A percentile compares a stretch with the other conserved stretches of the same genome.
These are phyloP conservation scores for Hypoxylon sp. DNA, from an alignment of 2,329 filamentous ascomycete genomes.

Conservation along the genomic window DNA sequence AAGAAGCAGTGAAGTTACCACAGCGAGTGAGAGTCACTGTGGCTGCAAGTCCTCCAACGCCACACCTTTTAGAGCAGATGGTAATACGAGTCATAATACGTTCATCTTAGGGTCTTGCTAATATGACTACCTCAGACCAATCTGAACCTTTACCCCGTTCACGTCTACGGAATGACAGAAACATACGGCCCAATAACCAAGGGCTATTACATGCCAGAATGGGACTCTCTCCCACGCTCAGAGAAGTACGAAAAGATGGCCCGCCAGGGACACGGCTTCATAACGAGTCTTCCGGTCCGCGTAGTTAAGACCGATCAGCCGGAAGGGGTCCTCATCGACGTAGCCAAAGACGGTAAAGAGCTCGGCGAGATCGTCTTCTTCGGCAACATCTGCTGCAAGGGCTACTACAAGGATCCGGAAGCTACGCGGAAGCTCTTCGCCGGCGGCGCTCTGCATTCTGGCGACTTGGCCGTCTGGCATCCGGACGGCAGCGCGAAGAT, in stretches of 20 bases:
- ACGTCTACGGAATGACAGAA: constrained; percentile 90
- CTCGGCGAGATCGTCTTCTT: constrained; percentile 88
- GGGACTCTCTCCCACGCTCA: constrained; percentile 80
- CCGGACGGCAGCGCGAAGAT: constrained; percentile 93
- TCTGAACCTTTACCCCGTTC: constrained; percentile 89
- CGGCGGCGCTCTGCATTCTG: constrained; percentile 88
- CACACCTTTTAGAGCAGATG: constrained; percentile 95
- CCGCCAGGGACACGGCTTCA: constrained; percentile 91
- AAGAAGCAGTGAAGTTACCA: constrained; percentile 79
- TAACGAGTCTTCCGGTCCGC: constrained; percentile 84
- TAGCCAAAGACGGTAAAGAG: constrained; percentile 78
- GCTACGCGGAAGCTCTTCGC: constrained; percentile 90
- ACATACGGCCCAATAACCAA: constrained; percentile 98
- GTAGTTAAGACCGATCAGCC: constrained; percentile 85
- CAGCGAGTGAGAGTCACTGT: constrained; percentile 88
- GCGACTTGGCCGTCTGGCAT: constrained; percentile 94
- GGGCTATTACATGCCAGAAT: constrained; percentile 87
- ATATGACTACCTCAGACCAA: constrained; percentile 49
- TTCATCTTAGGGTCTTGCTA: background rate
- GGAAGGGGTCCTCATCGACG: constrained; percentile 77
- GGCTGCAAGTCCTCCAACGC: constrained; percentile 90
- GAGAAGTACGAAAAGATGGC: constrained; percentile 94
- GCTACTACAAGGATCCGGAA: constrained; percentile 90
- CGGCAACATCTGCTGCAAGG: constrained; percentile 92
- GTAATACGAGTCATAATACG: constrained; percentile 58